Conservation (phyloP, 345 rosid species). For the Salix caprea region DNA sequence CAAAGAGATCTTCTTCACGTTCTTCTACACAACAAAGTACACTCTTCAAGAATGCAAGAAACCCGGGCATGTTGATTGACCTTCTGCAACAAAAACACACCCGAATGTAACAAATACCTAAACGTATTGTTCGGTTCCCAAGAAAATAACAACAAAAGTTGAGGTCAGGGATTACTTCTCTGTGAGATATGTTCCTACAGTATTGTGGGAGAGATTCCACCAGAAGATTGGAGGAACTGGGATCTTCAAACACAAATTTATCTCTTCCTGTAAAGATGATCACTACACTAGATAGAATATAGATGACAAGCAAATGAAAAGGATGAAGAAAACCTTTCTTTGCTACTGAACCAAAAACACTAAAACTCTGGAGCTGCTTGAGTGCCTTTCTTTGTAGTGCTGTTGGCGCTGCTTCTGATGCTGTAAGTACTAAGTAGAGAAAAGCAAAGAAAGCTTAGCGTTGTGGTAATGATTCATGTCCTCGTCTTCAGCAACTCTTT, state of each 20-base stretch:
- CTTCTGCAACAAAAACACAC: constrained; percentile 3
- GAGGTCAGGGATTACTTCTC: neutral
- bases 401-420: neutral
- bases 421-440: too few relatives aligned
- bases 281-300: too few relatives aligned
- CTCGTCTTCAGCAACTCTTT: too few relatives aligned
- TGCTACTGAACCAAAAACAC: neutral
- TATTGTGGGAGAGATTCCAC: neutral
- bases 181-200: neutral
- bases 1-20: neutral
- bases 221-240: neutral
- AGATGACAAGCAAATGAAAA: neutral
- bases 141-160: neutral
- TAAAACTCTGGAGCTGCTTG: neutral
- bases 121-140: neutral
- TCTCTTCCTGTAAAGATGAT: neutral
- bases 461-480: too few relatives aligned
- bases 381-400: too few relatives aligned
- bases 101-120: neutral
- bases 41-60: constrained; percentile 20
- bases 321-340: neutral
- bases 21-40: constrained; percentile 24
- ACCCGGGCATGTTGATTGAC: constrained; percentile 8
- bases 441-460: too few relatives aligned
- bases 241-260: neutral